A percentile compares a stretch with the other conserved stretches of the same genome.
Conservation (phyloP, 306 rosid genomes). For the Cucumis cinereus region DNA sequence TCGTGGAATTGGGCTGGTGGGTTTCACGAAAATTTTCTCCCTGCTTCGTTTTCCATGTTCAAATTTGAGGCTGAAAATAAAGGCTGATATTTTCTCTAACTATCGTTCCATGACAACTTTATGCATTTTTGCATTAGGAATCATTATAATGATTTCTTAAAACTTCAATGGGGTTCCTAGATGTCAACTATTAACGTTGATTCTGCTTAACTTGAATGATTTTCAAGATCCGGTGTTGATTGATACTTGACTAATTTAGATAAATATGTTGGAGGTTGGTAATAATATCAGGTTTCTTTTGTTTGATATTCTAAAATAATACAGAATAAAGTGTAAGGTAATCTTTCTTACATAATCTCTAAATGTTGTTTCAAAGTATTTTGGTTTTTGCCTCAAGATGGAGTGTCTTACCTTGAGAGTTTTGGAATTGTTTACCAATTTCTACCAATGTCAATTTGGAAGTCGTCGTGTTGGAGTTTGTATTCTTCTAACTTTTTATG, state of each 20-base stretch:
- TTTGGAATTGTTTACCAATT: background rate
- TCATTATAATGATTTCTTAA: background rate
- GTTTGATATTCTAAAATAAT: background rate
- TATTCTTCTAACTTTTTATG: background rate
- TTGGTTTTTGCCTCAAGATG: background rate
- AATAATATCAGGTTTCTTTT: background rate
- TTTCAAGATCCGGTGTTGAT: background rate
- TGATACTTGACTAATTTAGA: background rate
- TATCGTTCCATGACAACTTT: background rate
- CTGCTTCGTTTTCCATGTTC: background rate
- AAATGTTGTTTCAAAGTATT: background rate
- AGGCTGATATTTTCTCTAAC: background rate
- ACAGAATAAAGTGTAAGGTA: background rate
- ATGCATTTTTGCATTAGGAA: background rate
- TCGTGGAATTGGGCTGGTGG: slow-evolving; percentile 87
- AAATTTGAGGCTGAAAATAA: background rate
- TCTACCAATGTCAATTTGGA: background rate
- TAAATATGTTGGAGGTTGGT: background rate
- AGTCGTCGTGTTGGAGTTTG: background rate
- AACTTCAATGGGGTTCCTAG: background rate
- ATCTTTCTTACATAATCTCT: background rate
- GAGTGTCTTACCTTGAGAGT: background rate
- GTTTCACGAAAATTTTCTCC: slow-evolving; percentile 14
- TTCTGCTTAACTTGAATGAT: background rate
- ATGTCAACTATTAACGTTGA: background rate